Percentiles rank a stretch among this genome's conserved stretches.
These are phyloP conservation scores for Polyporus arcularius DNA, from an alignment of 768 basidiomycete genomes.

Conservation along the genomic window DNA sequence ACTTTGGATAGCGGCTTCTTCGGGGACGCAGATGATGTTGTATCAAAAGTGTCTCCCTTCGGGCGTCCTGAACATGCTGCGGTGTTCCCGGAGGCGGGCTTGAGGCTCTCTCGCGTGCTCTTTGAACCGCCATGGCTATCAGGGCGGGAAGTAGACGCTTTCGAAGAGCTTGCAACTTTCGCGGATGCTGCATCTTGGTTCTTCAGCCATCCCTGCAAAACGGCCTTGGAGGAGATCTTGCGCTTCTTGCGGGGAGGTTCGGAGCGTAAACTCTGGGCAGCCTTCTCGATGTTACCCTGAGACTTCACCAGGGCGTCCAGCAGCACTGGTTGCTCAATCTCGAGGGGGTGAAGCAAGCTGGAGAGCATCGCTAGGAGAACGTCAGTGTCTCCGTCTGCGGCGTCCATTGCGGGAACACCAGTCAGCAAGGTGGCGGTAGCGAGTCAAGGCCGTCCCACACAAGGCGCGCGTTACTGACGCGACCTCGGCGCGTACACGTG, in stretches of 20 bases:
- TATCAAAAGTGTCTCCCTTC: background rate
- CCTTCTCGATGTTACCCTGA: constrained; percentile 56
- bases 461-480: too few species aligned
- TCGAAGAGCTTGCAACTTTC: background rate
- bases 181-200: constrained; percentile 5
- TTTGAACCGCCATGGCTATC: background rate
- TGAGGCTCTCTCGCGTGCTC: background rate
- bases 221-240: constrained; percentile 36
- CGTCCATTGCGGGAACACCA: background rate
- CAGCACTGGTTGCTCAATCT: constrained; percentile 42
- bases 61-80: background rate
- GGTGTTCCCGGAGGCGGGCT: background rate
- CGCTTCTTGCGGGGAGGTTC: constrained; percentile 44
- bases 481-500: background rate
- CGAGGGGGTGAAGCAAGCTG: constrained; percentile 49
- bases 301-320: constrained; percentile 59
- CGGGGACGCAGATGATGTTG: background rate
- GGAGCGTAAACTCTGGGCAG: constrained; percentile 45
- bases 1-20: constrained; percentile 17
- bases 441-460: background rate
- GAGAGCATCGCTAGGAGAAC: constrained; percentile 65
- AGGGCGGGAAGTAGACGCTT: background rate
- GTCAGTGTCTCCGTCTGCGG: constrained; percentile 54
- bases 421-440: background rate
- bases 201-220: constrained; percentile 59